Evolutionary conservation across 2,329 filamentous ascomycete species (phyloP).

Genomic region (Chalara sp.): DNA sequence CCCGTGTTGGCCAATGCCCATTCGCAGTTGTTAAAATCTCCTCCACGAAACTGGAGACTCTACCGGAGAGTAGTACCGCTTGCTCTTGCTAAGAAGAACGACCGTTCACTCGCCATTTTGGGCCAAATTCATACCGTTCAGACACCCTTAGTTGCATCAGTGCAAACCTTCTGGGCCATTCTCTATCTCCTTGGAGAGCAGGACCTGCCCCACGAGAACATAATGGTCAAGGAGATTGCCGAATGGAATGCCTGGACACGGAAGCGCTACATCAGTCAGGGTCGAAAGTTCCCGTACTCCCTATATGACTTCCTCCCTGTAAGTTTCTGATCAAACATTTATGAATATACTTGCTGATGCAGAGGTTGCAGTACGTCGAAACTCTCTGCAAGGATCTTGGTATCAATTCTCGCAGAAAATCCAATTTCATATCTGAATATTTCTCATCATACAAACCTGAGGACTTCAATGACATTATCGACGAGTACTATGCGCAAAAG

Average conservation of each 20-base stretch:
- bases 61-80: background rate
- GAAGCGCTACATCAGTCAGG: slow-evolving; percentile 26
- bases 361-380: slow-evolving; percentile 23
- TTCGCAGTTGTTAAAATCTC: background rate
- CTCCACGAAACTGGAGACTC: background rate
- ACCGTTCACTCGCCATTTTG: background rate
- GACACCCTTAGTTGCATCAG: background rate
- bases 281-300: slow-evolving; percentile 24
- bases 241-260: slow-evolving; percentile 1
- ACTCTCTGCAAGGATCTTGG: slow-evolving; percentile 24
- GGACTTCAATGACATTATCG: background rate
- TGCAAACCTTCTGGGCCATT: background rate
- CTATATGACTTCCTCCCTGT: background rate
- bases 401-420: slow-evolving; percentile 23
- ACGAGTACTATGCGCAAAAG: background rate
- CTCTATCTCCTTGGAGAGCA: background rate
- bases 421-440: slow-evolving; percentile 23
- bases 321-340: background rate
- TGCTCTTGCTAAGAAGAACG: background rate
- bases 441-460: slow-evolving; percentile 6
- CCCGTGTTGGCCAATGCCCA: background rate
- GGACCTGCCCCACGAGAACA: background rate
- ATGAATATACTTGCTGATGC: background rate
- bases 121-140: background rate
- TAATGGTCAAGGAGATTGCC: background rate